A percentile compares a stretch with the other conserved stretches of the same genome.
Evolutionary conservation across 2,329 filamentous ascomycete genomes (phyloP).

Genomic region (Sclerotinia trifoliorum): DNA sequence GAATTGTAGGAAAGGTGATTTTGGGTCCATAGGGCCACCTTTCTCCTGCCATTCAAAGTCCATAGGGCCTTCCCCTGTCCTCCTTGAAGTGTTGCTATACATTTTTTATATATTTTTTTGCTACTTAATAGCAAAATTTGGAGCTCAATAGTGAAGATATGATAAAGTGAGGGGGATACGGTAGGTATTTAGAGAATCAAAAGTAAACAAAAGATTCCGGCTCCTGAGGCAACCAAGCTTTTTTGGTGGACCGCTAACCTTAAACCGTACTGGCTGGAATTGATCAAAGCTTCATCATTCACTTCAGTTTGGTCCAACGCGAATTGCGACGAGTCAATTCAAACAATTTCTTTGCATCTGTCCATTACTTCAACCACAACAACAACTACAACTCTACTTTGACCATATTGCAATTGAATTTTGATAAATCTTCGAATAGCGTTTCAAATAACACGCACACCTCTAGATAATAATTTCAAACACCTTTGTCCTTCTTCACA

Average conservation of each 20-base stretch:
- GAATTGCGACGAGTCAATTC: conserved; percentile 14
- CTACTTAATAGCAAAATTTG: not conserved
- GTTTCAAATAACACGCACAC: not conserved
- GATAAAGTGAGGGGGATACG: not conserved
- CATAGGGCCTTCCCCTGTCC: conserved; percentile 62
- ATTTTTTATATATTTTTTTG: conserved; percentile 27
- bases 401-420: not conserved
- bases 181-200: not conserved
- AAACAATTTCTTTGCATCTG: conserved; percentile 6
- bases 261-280: not conserved
- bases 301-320: conserved; percentile 5
- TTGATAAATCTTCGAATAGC: not conserved
- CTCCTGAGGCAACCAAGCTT: conserved; percentile 24
- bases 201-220: conserved; percentile 23
- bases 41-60: conserved; percentile 63
- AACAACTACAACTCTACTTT: not conserved
- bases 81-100: conserved; percentile 49
- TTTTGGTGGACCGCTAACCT: conserved; percentile 24
- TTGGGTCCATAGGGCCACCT: conserved; percentile 55
- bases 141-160: conserved; percentile 13
- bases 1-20: conserved; percentile 60
- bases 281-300: conserved; percentile 18
- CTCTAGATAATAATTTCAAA: not conserved
- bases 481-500: conserved; percentile 18
- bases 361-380: conserved; percentile 9